phyloP scores from a whole-genome alignment of 1,139 yeast species.

The Sugiyamaella japonica region DNA sequence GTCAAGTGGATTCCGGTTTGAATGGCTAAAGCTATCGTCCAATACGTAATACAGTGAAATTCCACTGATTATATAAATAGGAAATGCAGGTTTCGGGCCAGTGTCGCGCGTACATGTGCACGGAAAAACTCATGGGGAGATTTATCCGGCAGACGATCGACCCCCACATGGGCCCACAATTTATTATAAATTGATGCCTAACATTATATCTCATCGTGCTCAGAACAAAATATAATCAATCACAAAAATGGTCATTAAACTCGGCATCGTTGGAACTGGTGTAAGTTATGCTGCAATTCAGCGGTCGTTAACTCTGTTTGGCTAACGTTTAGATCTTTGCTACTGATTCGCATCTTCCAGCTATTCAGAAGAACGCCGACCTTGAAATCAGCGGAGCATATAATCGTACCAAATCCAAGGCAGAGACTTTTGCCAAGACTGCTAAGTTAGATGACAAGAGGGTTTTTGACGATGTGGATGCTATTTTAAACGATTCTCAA shows the following conservation, averaged over 20 bases:
- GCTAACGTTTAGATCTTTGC: constrained; percentile 59
- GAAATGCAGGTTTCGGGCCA: not conserved
- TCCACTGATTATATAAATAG: no score
- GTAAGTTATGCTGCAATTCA: constrained; percentile 27
- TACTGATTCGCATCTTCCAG: constrained; percentile 76
- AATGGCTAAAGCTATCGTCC: no score
- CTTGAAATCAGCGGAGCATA: constrained; percentile 60
- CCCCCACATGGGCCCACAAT: not conserved
- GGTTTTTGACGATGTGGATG: constrained; percentile 66
- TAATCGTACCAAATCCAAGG: constrained; percentile 82
- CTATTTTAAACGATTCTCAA: constrained; percentile 58
- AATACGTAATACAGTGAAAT: no score
- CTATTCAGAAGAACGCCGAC: constrained; percentile 50
- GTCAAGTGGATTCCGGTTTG: no score
- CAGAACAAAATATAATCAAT: no score
- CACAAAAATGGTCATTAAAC: constrained; percentile 43
- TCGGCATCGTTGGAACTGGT: constrained; percentile 88
- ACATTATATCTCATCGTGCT: no score
- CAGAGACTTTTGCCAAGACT: constrained; percentile 66
- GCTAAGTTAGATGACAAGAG: constrained; percentile 53
- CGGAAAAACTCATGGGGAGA: not conserved
- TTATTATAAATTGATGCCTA: not conserved
- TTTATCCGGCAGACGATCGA: not conserved
- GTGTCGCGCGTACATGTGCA: not conserved
- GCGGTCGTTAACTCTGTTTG: not conserved